phyloP scores from a whole-genome alignment of 768 basidiomycete genomes.

The Agaricus sinodeliciosus region DNA sequence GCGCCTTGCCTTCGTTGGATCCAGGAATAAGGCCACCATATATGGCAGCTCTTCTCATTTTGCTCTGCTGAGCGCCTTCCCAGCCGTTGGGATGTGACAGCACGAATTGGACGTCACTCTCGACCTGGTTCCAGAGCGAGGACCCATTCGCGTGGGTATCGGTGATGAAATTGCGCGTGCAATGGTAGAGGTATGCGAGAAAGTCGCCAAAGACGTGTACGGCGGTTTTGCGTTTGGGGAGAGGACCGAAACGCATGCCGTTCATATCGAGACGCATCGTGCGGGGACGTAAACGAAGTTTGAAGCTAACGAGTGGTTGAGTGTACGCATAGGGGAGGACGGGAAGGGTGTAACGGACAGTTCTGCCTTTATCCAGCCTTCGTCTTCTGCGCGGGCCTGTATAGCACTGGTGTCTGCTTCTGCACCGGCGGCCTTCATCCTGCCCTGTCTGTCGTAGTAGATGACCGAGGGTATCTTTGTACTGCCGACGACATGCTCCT shows the following conservation, averaged over 20 bases:
- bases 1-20: slow-evolving; percentile 62
- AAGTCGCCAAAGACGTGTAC: slow-evolving; percentile 79
- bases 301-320: slow-evolving; percentile 45
- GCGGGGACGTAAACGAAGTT: slow-evolving; percentile 69
- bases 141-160: slow-evolving; percentile 80
- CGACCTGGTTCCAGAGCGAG: slow-evolving; percentile 64
- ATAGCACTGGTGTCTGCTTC: slow-evolving; percentile 62
- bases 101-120: slow-evolving; percentile 65
- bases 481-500: slow-evolving; percentile 82
- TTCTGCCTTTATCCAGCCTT: slow-evolving; percentile 70
- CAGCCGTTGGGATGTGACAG: slow-evolving; percentile 79
- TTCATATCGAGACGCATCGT: slow-evolving; percentile 81
- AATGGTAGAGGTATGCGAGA: slow-evolving; percentile 65
- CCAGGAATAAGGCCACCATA: slow-evolving; percentile 70
- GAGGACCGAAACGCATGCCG: slow-evolving; percentile 66
- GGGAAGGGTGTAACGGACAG: slow-evolving; percentile 43
- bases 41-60: slow-evolving; percentile 70
- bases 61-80: slow-evolving; percentile 73
- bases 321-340: background rate
- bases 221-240: slow-evolving; percentile 61
- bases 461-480: slow-evolving; percentile 77
- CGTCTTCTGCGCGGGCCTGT: slow-evolving; percentile 65
- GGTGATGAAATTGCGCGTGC: slow-evolving; percentile 68
- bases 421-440: slow-evolving; percentile 67
- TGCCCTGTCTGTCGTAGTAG: slow-evolving; percentile 64